These are phyloP conservation scores for Tylopilus balloui DNA, from an alignment of 768 basidiomycete genomes.

Conservation along the genomic window DNA sequence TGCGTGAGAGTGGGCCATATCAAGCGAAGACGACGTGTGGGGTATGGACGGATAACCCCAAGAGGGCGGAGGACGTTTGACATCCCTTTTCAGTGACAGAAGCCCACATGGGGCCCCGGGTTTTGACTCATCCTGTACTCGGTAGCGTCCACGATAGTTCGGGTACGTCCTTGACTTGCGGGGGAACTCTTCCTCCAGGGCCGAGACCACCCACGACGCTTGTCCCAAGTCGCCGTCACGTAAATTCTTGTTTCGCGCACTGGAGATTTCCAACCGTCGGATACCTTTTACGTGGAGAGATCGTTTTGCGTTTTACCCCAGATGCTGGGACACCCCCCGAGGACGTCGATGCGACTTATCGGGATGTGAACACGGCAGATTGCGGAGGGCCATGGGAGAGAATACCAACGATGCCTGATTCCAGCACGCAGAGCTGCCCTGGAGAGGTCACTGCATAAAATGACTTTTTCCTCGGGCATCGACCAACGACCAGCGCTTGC, in stretches of 20 bases:
- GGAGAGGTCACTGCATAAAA: not conserved
- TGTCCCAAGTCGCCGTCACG: not conserved
- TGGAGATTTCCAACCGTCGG: slow-evolving; percentile 1
- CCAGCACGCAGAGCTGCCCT: not conserved
- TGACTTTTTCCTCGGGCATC: not conserved
- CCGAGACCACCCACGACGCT: not conserved
- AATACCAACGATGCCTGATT: not conserved
- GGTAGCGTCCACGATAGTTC: not conserved
- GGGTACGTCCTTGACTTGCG: not conserved
- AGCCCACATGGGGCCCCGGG: not conserved
- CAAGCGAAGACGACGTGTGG: too few species aligned
- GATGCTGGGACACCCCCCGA: not conserved
- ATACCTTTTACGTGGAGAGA: not conserved
- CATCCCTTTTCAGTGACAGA: not conserved
- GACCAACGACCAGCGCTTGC: not conserved
- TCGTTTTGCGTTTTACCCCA: slow-evolving; percentile 4
- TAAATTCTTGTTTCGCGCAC: not conserved
- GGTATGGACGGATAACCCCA: too few species aligned
- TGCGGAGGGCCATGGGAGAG: slow-evolving; percentile 1
- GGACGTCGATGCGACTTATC: not conserved
- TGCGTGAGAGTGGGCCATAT: not conserved
- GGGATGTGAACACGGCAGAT: not conserved
- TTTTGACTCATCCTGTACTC: not conserved
- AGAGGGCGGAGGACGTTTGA: not conserved
- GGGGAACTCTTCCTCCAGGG: not conserved